phyloP scores from a whole-genome alignment of 1,284 basidiomycete genomes.

The Tranzscheliella williamsii region DNA sequence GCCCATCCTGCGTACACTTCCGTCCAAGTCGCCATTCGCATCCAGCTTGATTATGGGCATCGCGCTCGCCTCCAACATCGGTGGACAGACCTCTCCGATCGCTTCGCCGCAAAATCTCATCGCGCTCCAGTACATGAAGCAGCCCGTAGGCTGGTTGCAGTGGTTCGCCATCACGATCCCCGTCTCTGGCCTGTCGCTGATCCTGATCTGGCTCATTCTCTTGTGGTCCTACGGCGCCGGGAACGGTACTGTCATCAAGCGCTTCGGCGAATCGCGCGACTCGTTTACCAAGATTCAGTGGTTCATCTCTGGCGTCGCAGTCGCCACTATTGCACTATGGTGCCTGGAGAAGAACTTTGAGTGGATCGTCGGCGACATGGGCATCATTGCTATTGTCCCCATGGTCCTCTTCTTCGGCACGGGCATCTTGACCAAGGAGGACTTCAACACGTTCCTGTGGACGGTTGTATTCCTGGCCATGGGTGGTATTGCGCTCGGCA shows the following conservation, averaged over 20 bases:
- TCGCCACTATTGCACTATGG: slow-evolving; percentile 89
- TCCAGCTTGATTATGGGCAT: slow-evolving; percentile 93
- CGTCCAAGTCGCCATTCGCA: slow-evolving; percentile 82
- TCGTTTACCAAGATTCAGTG: slow-evolving; percentile 81
- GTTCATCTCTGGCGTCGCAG: slow-evolving; percentile 82
- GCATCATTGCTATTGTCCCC: slow-evolving; percentile 90
- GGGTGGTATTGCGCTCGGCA: slow-evolving; percentile 95
- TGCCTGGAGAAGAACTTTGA: slow-evolving; percentile 84
- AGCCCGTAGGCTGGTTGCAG: slow-evolving; percentile 80
- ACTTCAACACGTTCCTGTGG: slow-evolving; percentile 61
- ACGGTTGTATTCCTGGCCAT: slow-evolving; percentile 66
- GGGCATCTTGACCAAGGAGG: slow-evolving; percentile 85
- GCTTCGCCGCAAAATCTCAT: slow-evolving; percentile 98
- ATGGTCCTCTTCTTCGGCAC: slow-evolving; percentile 93
- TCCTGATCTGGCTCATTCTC: slow-evolving; percentile 89
- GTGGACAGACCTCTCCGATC: slow-evolving; percentile 87
- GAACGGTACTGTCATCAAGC: slow-evolving; percentile 62
- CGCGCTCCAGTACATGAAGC: slow-evolving; percentile 84
- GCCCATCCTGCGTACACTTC: slow-evolving; percentile 91
- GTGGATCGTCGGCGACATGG: slow-evolving; percentile 84
- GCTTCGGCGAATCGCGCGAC: slow-evolving; percentile 43
- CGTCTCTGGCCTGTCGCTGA: slow-evolving; percentile 79
- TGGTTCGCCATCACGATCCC: slow-evolving; percentile 96
- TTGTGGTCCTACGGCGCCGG: slow-evolving; percentile 85
- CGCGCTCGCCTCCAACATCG: slow-evolving; percentile 94